phyloP scores from a whole-genome alignment of 257 asterid genomes.

The Lantana camara region DNA sequence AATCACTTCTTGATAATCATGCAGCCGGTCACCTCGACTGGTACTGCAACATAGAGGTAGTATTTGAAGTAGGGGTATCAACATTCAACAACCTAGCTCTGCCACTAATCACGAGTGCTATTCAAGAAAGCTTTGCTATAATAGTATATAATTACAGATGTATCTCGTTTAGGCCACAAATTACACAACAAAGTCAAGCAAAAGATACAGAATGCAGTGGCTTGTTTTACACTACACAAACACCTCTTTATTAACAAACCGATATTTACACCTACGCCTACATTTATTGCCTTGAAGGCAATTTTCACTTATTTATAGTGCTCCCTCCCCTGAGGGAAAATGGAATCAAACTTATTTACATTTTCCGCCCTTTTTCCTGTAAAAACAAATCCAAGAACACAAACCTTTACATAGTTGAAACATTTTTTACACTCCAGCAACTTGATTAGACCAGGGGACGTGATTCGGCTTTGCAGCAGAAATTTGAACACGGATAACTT shows the following conservation, averaged over 20 bases:
- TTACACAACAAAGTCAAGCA: too few relatives aligned
- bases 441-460: conserved; percentile 59
- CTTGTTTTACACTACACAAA: conserved; percentile 7
- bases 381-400: conserved; percentile 5
- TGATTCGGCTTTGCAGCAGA: conserved; percentile 48
- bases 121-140: too few relatives aligned
- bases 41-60: too few relatives aligned
- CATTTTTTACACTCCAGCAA: conserved; percentile 29
- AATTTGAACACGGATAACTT: conserved; percentile 76
- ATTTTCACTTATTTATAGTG: background rate
- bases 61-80: too few relatives aligned
- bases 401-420: conserved; percentile 27
- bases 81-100: too few relatives aligned
- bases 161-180: too few relatives aligned
- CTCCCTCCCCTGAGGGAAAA: background rate
- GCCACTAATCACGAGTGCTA: too few relatives aligned
- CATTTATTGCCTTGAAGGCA: background rate
- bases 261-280: conserved; percentile 5
- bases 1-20: too few relatives aligned
- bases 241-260: conserved; percentile 28
- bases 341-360: background rate
- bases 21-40: too few relatives aligned
- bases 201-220: background rate
- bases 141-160: too few relatives aligned
- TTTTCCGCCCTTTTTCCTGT: background rate